Percentiles rank a stretch among this genome's conserved stretches.
Evolutionary conservation across 495 filamentous ascomycete species (phyloP).

Genomic region (Glutinoglossum americanum): DNA sequence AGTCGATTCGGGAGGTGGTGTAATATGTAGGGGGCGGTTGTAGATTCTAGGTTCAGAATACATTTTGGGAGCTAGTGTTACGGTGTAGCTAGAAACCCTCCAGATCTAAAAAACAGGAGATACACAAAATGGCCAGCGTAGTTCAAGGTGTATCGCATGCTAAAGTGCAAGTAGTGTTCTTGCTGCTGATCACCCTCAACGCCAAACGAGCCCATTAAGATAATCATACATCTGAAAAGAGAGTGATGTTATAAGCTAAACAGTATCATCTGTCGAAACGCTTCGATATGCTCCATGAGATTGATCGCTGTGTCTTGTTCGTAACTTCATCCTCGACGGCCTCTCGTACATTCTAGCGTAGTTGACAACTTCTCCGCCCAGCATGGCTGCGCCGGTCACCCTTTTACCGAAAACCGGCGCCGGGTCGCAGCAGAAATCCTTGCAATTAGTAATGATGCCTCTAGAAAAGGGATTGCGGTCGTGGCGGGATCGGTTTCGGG

Average conservation of each 20-base stretch:
- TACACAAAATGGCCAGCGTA: neutral
- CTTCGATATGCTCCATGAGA: conserved; percentile 1
- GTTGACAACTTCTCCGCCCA: conserved; percentile 62
- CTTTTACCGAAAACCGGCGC: conserved; percentile 59
- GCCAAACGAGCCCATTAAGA: neutral
- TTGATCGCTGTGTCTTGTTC: conserved; percentile 10
- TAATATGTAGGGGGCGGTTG: neutral
- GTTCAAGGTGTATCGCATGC: neutral
- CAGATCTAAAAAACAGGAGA: neutral
- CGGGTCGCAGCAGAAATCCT: conserved; percentile 88
- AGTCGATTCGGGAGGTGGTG: too few species aligned
- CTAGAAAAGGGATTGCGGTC: conserved; percentile 66
- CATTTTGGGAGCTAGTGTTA: too few species aligned
- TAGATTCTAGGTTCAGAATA: too few species aligned
- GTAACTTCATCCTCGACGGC: conserved; percentile 39
- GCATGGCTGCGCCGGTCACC: conserved; percentile 46
- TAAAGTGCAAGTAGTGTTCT: neutral
- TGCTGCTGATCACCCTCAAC: neutral
- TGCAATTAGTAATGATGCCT: conserved; percentile 68
- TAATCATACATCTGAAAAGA: neutral
- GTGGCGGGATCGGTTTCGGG: conserved; percentile 23
- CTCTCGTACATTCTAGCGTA: conserved; percentile 81
- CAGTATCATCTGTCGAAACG: neutral
- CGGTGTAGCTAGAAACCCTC: neutral
- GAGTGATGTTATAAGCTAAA: neutral